phyloP scores from a whole-genome alignment of 1,139 yeast species.

The Lipomyces yarrowii region DNA sequence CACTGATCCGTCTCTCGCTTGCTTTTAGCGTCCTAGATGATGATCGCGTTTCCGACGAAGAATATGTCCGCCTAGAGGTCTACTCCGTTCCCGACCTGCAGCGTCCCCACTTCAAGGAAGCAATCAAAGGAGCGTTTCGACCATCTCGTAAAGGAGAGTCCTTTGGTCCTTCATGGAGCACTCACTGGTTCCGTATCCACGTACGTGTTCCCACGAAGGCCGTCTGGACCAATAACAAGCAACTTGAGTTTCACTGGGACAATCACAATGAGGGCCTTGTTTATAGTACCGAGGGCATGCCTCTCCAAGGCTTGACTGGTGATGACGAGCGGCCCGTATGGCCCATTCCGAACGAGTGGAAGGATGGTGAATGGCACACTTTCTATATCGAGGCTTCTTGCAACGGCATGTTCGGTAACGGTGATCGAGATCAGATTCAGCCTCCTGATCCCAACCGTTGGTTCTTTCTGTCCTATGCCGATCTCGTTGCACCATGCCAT shows the following conservation, averaged over 20 bases:
- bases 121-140: slow-evolving; percentile 61
- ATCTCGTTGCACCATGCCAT: slow-evolving; percentile 76
- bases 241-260: slow-evolving; percentile 80
- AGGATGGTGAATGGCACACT: slow-evolving; percentile 48
- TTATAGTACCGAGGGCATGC: slow-evolving; percentile 66
- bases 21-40: slow-evolving; percentile 55
- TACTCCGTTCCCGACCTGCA: slow-evolving; percentile 68
- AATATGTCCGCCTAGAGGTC: slow-evolving; percentile 53
- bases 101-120: slow-evolving; percentile 77
- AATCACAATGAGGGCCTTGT: slow-evolving; percentile 83
- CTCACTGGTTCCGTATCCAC: slow-evolving; percentile 85
- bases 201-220: slow-evolving; percentile 63
- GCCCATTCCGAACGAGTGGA: slow-evolving; percentile 61
- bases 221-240: slow-evolving; percentile 51
- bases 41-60: slow-evolving; percentile 50
- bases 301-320: slow-evolving; percentile 84
- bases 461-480: slow-evolving; percentile 69
- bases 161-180: slow-evolving; percentile 97
- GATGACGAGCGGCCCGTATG: slow-evolving; percentile 78
- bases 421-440: slow-evolving; percentile 56
- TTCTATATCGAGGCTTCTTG: slow-evolving; percentile 90
- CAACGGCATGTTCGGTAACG: slow-evolving; percentile 92
- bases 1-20: neutral
- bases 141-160: slow-evolving; percentile 66
- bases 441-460: slow-evolving; percentile 71